Conservation (phyloP, 495 filamentous ascomycete genomes). For the Podospora comata region DNA sequence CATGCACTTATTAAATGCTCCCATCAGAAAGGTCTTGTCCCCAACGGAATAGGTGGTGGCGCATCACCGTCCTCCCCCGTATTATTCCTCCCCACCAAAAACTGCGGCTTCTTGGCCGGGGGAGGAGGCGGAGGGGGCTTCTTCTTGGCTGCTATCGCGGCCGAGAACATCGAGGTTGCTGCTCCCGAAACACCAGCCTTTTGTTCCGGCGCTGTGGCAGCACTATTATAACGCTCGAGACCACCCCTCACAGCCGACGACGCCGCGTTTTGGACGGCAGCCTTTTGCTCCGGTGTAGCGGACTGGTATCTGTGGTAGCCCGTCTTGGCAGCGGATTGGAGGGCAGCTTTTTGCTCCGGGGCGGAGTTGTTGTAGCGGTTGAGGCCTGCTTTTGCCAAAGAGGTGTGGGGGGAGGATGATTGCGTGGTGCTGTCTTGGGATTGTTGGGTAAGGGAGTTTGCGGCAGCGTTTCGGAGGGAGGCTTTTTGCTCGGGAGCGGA, state of each 20-base stretch:
- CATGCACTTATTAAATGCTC: too few species aligned
- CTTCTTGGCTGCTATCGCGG: slow-evolving; percentile 29
- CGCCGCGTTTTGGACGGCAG: too few species aligned
- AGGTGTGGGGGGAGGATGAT: too few species aligned
- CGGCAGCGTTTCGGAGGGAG: slow-evolving; percentile 55
- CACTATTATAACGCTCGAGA: too few species aligned
- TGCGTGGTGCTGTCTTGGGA: too few species aligned
- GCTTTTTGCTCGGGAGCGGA: slow-evolving; percentile 52
- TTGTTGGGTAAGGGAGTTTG: slow-evolving; percentile 52
- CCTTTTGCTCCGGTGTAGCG: not conserved
- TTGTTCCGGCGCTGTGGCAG: too few species aligned
- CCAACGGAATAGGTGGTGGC: slow-evolving; percentile 52
- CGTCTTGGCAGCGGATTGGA: slow-evolving; percentile 43
- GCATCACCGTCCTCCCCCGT: slow-evolving; percentile 18
- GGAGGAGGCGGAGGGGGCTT: slow-evolving; percentile 70
- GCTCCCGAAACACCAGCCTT: not conserved
- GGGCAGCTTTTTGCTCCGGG: slow-evolving; percentile 10
- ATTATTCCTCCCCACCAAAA: not conserved
- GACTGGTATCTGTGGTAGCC: not conserved
- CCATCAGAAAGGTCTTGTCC: slow-evolving; percentile 33
- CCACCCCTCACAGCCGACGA: too few species aligned
- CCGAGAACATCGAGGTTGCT: slow-evolving; percentile 2
- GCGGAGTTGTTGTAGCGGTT: not conserved
- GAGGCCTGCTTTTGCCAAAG: not conserved
- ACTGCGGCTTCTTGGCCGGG: slow-evolving; percentile 36